Base-by-base conservation (phyloP, 306 rosid species). In the Rosa multiflora region DNA sequence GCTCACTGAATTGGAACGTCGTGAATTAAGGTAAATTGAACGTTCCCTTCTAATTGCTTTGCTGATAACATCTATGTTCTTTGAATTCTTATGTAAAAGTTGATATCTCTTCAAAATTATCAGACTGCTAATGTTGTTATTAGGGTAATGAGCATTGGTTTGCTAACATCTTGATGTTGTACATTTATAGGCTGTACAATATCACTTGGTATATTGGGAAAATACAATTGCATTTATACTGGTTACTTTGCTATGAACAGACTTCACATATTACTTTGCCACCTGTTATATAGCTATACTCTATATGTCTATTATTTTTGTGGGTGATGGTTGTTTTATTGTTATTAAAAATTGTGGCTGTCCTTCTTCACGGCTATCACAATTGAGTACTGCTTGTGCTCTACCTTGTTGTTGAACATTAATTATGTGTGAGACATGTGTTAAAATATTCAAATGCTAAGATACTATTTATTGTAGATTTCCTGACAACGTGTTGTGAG, bases 1-100 rank as follows among this genome's bases (percentile, higher is more conserved):
- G 90, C 88, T 95, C 78, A 80, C 97, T 9, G 98, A 93, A 79
- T 82, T 76, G 32, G 98, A 95, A 89, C 12, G 74, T 37, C 86
- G 91, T 0, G 90, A 91, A n/a, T 77, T 82, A 26, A 90, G 96
- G 98, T 90, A 89, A 75, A 21, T 56, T 66, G 18, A 15, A 42
- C 6, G 11, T 13, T 8, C 42, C 13, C 43, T 46, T 12, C 72
- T 9, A 1, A 13, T 15, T 64, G 44, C 21, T 35, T 32, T 32
- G 44, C 56, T 72, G 44, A 68, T 75, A 49, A 18, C 35, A 8
- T 15, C 63, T 75, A 8, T 7, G n/a, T 32, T 61, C 40, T 46
- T 4, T 70, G 39, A 23, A 39, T 55, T 61, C 66, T 44, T 76
- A 53, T 85, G 58, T 66, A 18, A 17, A 32, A 18, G 44, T 49